These are phyloP conservation scores for Dryas octopetala DNA, from an alignment of 306 rosid species.

Conservation along the genomic window DNA sequence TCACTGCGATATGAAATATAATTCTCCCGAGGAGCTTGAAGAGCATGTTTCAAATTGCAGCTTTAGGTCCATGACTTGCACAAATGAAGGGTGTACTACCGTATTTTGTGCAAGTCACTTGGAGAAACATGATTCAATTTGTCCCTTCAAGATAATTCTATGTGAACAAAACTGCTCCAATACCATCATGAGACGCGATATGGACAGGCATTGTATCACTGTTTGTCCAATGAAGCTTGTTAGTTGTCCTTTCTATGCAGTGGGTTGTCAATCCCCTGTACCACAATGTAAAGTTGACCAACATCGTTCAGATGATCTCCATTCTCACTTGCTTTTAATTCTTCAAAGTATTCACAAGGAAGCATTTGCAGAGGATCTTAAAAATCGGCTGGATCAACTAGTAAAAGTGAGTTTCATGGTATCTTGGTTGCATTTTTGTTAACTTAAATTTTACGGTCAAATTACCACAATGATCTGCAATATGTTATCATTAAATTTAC, in stretches of 20 bases:
- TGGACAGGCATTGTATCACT: conserved; percentile 91
- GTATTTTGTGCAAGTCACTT: conserved; percentile 52
- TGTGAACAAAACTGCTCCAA: conserved; percentile 79
- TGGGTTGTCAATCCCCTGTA: conserved; percentile 66
- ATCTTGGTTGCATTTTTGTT: background rate
- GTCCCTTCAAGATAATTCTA: conserved; percentile 72
- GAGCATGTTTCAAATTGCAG: conserved; percentile 49
- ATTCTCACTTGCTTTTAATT: conserved; percentile 54
- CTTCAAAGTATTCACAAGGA: conserved; percentile 60
- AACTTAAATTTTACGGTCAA: background rate
- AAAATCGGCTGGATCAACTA: conserved; percentile 51
- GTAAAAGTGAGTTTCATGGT: conserved; percentile 45
- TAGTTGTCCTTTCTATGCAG: conserved; percentile 71
- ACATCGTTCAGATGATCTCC: conserved; percentile 49
- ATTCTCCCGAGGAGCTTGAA: conserved; percentile 48
- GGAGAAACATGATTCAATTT: conserved; percentile 64
- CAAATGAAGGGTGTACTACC: conserved; percentile 62
- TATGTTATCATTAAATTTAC: background rate
- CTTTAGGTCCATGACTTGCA: conserved; percentile 54
- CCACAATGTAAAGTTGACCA: conserved; percentile 52
- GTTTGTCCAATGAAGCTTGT: conserved; percentile 86
- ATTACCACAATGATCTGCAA: background rate
- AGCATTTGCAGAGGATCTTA: conserved; percentile 51
- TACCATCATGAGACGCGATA: conserved; percentile 68
- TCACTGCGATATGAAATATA: conserved; percentile 55